These are phyloP conservation scores for Mycena galericulata DNA, from an alignment of 768 basidiomycete species.

Conservation along the genomic window DNA sequence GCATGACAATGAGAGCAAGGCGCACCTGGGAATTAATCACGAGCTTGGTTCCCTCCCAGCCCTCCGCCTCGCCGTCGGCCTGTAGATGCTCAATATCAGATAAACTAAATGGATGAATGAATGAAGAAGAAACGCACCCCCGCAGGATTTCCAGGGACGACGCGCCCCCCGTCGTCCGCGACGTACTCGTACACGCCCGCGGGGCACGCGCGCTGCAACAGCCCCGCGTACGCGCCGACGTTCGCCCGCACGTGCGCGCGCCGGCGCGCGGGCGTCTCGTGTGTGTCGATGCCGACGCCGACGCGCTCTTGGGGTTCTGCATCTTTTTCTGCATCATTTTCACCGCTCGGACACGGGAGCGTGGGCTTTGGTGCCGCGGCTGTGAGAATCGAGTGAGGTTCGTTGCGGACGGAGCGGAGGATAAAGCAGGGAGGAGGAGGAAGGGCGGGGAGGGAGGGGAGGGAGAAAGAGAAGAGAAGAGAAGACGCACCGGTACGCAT, in stretches of 20 bases:
- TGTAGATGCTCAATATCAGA: not conserved
- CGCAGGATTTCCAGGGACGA: constrained; percentile 42
- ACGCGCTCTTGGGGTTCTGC: too few species aligned
- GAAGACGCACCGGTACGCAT: constrained; percentile 38
- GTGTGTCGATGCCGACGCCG: too few species aligned
- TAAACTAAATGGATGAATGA: not conserved
- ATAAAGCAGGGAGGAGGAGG: too few species aligned
- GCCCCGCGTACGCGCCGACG: constrained; percentile 82
- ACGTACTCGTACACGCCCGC: constrained; percentile 98
- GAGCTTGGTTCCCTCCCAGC: constrained; percentile 86
- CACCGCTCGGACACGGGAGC: too few species aligned
- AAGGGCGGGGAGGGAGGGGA: too few species aligned
- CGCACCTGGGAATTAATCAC: constrained; percentile 97
- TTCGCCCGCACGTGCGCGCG: constrained; percentile 81
- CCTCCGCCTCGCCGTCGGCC: constrained; percentile 52
- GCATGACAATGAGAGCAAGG: not conserved
- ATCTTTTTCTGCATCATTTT: too few species aligned
- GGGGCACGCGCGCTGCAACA: constrained; percentile 92
- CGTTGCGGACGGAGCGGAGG: too few species aligned
- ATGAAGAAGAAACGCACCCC: constrained; percentile 27
- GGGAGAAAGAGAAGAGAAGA: not conserved
- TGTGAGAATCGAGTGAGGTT: not conserved
- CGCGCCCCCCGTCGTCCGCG: constrained; percentile 63
- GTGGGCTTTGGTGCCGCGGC: too few species aligned
- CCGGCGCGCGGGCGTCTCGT: constrained; percentile 59